Evolutionary conservation across 768 basidiomycete genomes (phyloP), one percentile per base, ranked within the genome.

Genomic region (Cystobasidium tubakii): DNA sequence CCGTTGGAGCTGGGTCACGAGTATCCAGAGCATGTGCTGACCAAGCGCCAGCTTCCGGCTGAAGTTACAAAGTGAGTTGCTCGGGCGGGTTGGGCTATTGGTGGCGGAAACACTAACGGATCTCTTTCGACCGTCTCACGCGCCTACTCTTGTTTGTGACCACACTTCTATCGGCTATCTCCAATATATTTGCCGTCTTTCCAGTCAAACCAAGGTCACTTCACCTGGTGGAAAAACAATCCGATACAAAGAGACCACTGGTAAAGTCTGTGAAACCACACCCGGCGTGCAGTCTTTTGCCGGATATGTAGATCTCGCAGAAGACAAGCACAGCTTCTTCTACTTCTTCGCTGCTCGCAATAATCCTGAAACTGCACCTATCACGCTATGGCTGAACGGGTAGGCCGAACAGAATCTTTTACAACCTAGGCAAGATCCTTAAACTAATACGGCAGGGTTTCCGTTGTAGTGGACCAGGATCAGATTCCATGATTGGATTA

Each of bases 261-360:
- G 66, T 1, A 71, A 36, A 17, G 33, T 71, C 69, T 71, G 69
- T 55, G 69, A 71, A 55, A 29, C 27, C 21, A 70, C 42, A 7
- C 74, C 67, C 25, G 74, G 50, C 31, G 66, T 67, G 17, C 39
- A 65, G 25, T 34, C 27, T 1, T 46, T 67, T 44, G 46, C 88
- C 86, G 88, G 87, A 0, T 89, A 88, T 79, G 87, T 84, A 2
- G 87, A 89, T 79, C 77, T 88, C 19, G 84, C 85, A 0, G 79
- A 84, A 0, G 83, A 81, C n/a, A 80, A 87, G 77, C 88, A 87
- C 79, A 82, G 88, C 29, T 88, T 86, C 85, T 88, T 88, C 81
- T 88, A 87, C 86, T 88, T 86, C 82, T 88, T 88, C 76, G 87
- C 82, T 15, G 84, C 87, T 0, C 85, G 87, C n/a, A 85, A 85